Evolutionary conservation across 2,329 filamentous ascomycete genomes (phyloP).

Genomic region (Sporothrix curviconia): DNA sequence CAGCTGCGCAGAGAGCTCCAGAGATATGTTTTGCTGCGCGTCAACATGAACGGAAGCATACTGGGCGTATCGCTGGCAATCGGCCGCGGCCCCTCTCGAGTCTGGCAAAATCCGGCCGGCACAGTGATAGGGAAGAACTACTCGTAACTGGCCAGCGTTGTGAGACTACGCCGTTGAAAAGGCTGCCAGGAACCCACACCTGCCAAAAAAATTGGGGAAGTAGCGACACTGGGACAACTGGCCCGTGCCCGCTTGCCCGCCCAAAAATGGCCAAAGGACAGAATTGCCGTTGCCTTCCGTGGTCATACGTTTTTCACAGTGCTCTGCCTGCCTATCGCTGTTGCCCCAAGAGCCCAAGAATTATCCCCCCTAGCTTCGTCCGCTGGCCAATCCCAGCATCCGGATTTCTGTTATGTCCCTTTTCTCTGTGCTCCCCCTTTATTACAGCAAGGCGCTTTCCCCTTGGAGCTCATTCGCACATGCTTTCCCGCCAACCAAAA

Average conservation of each 20-base stretch:
- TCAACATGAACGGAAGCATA: no score
- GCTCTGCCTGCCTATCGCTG: neutral
- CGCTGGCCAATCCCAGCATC: constrained; percentile 17
- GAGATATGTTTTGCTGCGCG: no score
- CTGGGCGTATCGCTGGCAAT: constrained; percentile 3
- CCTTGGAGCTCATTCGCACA: neutral
- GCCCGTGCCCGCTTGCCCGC: constrained; percentile 1
- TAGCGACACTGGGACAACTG: neutral
- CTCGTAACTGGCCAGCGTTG: no score
- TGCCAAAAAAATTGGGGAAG: constrained; percentile 1
- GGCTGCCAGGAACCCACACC: neutral
- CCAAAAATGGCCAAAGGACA: constrained; percentile 4
- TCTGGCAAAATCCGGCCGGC: neutral
- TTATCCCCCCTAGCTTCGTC: constrained; percentile 7
- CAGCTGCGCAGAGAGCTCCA: no score
- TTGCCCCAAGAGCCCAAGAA: constrained; percentile 1
- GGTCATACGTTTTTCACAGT: constrained; percentile 11
- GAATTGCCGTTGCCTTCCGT: constrained; percentile 9
- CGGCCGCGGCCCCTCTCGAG: neutral
- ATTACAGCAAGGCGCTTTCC: no score
- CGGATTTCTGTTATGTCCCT: constrained; percentile 12
- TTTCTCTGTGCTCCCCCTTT: neutral
- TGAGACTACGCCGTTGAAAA: no score
- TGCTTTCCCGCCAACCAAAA: no score
- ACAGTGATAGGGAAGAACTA: neutral